Percentiles rank a stretch among this genome's conserved stretches.
Evolutionary conservation across 768 basidiomycete species (phyloP).

Genomic region (Tephrocybe rancida): DNA sequence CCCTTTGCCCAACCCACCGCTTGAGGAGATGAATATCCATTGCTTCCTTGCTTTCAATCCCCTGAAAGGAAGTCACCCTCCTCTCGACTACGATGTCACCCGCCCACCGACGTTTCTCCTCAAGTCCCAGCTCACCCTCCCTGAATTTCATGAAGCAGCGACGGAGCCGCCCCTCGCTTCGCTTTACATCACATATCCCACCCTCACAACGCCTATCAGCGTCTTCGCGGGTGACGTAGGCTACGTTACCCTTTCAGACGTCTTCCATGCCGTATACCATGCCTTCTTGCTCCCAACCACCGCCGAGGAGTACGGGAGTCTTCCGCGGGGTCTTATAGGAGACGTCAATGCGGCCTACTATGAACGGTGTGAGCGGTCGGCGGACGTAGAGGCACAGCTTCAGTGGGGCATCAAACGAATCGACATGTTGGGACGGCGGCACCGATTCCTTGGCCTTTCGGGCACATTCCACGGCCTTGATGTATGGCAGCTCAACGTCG

Average conservation of each 20-base stretch:
- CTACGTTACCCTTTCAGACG: slow-evolving; percentile 49
- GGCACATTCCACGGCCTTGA: slow-evolving; percentile 41
- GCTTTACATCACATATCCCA: slow-evolving; percentile 35
- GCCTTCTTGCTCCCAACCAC: slow-evolving; percentile 49
- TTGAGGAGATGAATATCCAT: slow-evolving; percentile 41
- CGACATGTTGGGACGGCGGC: slow-evolving; percentile 52
- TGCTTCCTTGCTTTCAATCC: slow-evolving; percentile 41
- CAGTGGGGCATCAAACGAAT: slow-evolving; percentile 60
- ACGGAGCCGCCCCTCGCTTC: slow-evolving; percentile 40
- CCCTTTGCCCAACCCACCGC: slow-evolving; percentile 23
- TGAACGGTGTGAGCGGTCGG: slow-evolving; percentile 36
- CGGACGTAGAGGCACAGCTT: slow-evolving; percentile 26
- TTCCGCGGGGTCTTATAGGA: slow-evolving; percentile 32
- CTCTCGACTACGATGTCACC: slow-evolving; percentile 41
- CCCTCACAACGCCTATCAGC: slow-evolving; percentile 32
- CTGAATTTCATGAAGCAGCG: slow-evolving; percentile 42
- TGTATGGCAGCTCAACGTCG: slow-evolving; percentile 47
- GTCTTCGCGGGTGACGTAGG: slow-evolving; percentile 33
- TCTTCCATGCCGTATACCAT: slow-evolving; percentile 47
- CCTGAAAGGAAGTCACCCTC: slow-evolving; percentile 25
- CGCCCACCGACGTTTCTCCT: slow-evolving; percentile 30
- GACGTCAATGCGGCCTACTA: slow-evolving; percentile 50
- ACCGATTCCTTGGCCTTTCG: slow-evolving; percentile 51
- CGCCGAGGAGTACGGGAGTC: slow-evolving; percentile 42
- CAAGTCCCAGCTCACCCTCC: slow-evolving; percentile 22